Base-by-base conservation (phyloP, 73 alveolate genomes). In the Symbiodinium natans region DNA sequence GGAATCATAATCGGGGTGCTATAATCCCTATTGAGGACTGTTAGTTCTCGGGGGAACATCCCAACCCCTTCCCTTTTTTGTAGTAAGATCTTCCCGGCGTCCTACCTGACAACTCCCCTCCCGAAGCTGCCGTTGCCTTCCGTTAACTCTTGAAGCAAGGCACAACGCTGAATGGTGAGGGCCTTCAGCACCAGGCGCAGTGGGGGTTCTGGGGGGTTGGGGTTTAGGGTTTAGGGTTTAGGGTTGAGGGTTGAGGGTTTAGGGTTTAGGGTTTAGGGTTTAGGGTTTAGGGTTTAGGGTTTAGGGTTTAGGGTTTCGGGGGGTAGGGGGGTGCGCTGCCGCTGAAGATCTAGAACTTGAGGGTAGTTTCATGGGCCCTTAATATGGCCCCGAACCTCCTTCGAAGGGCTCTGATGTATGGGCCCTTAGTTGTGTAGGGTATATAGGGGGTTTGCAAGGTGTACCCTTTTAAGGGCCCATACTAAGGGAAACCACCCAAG, bases 121-220 rank as follows among this genome's bases (percentile, higher is more conserved):
- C n/a, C n/a, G n/a, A n/a, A n/a, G n/a, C n/a, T n/a, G n/a, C n/a
- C n/a, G n/a, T n/a, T n/a, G n/a, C n/a, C n/a, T n/a, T n/a, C n/a
- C n/a, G n/a, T n/a, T n/a, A n/a, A n/a, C n/a, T n/a, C n/a, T n/a
- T n/a, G n/a, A n/a, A n/a, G n/a, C n/a, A 10, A 52, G 68, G 83
- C 46, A 90, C 97, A 52, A 90, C 97, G 75, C 52, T 90, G 89
- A 90, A 90, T 46, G 97, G 97, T 2, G 97, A 90, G 40, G 97
- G 97, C 7, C 80, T 90, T 9, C 97, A 90, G 40, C 97, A 90
- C 54, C 97, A 90, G 97, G 95, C 41, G 6, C 8, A 82, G 59
- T 15, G 56, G 48, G 88, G 17, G 31, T 5, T 19, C 9, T 39
- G 56, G 10, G 63, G 33, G 46, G 25, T 71, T 71, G 1, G 83